phyloP scores from a whole-genome alignment of 1,284 basidiomycete genomes.

The Hemileia vastatrix region DNA sequence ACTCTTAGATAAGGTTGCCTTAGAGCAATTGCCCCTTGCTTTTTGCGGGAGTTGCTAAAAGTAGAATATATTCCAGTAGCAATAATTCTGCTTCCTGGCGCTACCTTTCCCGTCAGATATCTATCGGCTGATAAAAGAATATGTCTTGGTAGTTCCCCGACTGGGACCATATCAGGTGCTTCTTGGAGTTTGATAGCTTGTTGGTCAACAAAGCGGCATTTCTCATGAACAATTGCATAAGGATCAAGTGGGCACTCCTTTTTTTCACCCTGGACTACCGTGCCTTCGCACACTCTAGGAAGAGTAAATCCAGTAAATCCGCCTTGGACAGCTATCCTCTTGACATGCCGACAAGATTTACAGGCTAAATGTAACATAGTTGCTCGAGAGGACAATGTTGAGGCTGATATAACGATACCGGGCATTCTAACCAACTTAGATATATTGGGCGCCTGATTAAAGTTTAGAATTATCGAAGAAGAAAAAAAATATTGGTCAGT shows the following conservation, averaged over 20 bases:
- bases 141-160: slow-evolving; percentile 92
- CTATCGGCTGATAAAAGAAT: slow-evolving; percentile 83
- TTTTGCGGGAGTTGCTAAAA: slow-evolving; percentile 54
- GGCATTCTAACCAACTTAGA: slow-evolving; percentile 93
- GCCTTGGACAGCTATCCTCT: slow-evolving; percentile 65
- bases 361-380: slow-evolving; percentile 88
- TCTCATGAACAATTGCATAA: slow-evolving; percentile 89
- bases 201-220: slow-evolving; percentile 88
- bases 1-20: slow-evolving; percentile 91
- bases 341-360: slow-evolving; percentile 75
- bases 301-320: slow-evolving; percentile 80
- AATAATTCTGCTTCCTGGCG: slow-evolving; percentile 86
- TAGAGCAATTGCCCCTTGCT: slow-evolving; percentile 61
- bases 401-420: slow-evolving; percentile 96
- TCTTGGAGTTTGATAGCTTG: slow-evolving; percentile 97
- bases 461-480: not conserved
- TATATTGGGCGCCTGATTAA: slow-evolving; percentile 70
- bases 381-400: slow-evolving; percentile 82
- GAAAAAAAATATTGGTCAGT: slow-evolving; percentile 4
- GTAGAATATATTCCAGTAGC: slow-evolving; percentile 97
- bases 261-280: slow-evolving; percentile 61
- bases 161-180: slow-evolving; percentile 98
- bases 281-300: slow-evolving; percentile 70
- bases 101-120: slow-evolving; percentile 77
- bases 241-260: slow-evolving; percentile 94